Conservation (phyloP, 371 early-diverging fungal species). For the Mortierella sp. region DNA sequence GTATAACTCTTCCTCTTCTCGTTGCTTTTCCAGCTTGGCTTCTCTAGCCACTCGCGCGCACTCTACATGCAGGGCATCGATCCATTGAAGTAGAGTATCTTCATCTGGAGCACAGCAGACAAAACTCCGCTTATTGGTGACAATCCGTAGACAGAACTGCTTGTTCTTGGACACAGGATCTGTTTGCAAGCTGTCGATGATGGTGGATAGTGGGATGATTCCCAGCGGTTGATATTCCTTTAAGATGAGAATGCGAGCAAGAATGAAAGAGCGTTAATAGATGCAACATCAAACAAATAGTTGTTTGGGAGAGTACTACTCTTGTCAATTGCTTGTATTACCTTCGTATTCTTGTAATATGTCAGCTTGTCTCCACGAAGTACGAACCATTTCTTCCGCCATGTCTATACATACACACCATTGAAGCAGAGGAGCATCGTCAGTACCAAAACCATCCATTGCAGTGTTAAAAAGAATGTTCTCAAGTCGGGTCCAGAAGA, state of each 20-base stretch:
- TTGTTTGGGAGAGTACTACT: too few species aligned
- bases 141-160: constrained; percentile 78
- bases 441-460: constrained; percentile 1
- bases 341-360: constrained; percentile 85
- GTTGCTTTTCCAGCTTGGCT: constrained; percentile 51
- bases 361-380: constrained; percentile 78
- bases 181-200: constrained; percentile 80
- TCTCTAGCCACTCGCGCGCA: constrained; percentile 55
- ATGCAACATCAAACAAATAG: too few species aligned
- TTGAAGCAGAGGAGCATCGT: neutral
- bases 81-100: constrained; percentile 71
- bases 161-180: constrained; percentile 72
- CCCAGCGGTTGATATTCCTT: constrained; percentile 81
- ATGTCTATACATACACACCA: constrained; percentile 58
- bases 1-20: neutral
- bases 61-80: constrained; percentile 70
- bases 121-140: constrained; percentile 77
- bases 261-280: constrained; percentile 4
- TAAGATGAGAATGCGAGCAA: neutral
- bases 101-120: constrained; percentile 74
- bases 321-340: constrained; percentile 33
- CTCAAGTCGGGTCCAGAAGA: too few species aligned
- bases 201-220: constrained; percentile 73
- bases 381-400: constrained; percentile 91
- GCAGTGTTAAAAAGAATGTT: too few species aligned